Evolutionary conservation across 805 yeast species (phyloP).

Genomic region (Spencermartinsiella europaea): DNA sequence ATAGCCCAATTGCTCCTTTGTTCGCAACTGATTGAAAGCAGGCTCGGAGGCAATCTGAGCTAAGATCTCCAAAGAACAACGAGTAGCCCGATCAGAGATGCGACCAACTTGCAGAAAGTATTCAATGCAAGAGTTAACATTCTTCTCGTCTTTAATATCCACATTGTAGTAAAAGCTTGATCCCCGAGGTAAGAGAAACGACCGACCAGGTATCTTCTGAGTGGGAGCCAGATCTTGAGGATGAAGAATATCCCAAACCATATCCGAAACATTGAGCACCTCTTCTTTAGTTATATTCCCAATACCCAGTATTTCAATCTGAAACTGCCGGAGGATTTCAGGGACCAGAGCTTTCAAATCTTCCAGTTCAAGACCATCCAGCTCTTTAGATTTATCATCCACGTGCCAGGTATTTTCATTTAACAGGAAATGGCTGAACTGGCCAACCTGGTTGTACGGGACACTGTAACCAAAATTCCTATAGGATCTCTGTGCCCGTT

Average conservation of each 20-base stretch:
- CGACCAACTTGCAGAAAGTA: slow-evolving; percentile 65
- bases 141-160: slow-evolving; percentile 53
- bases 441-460: slow-evolving; percentile 75
- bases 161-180: slow-evolving; percentile 19
- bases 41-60: slow-evolving; percentile 80
- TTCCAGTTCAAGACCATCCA: slow-evolving; percentile 42
- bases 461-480: slow-evolving; percentile 65
- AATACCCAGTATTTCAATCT: slow-evolving; percentile 64
- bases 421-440: slow-evolving; percentile 55
- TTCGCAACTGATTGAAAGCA: slow-evolving; percentile 81
- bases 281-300: slow-evolving; percentile 64
- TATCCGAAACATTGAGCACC: slow-evolving; percentile 46
- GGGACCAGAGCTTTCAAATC: slow-evolving; percentile 49
- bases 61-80: slow-evolving; percentile 57
- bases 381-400: slow-evolving; percentile 52
- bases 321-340: slow-evolving; percentile 52
- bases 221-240: slow-evolving; percentile 40
- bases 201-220: slow-evolving; percentile 41
- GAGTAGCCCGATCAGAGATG: slow-evolving; percentile 38
- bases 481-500: slow-evolving; percentile 54
- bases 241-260: slow-evolving; percentile 38
- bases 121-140: slow-evolving; percentile 81
- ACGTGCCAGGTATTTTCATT: slow-evolving; percentile 67
- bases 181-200: slow-evolving; percentile 32
- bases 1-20: slow-evolving; percentile 93